Evolutionary conservation across 1,284 basidiomycete species (phyloP).

Genomic region (Heterobasidion annosum): DNA sequence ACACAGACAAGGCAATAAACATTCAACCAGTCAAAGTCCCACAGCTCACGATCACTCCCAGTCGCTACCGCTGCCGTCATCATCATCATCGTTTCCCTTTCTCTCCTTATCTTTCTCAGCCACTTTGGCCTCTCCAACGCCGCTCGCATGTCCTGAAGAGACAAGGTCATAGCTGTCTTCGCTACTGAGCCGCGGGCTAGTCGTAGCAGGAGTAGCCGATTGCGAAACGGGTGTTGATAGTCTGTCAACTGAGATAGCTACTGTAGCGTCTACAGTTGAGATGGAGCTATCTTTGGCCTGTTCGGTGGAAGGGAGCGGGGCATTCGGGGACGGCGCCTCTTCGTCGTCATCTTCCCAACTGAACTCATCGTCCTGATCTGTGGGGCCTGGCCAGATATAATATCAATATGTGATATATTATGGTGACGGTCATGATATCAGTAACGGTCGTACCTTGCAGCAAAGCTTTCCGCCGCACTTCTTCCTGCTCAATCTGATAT

Average conservation of each 20-base stretch:
- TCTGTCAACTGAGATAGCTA: constrained; percentile 10
- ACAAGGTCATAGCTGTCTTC: constrained; percentile 72
- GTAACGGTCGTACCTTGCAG: constrained; percentile 51
- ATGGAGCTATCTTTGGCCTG: neutral
- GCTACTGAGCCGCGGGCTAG: constrained; percentile 52
- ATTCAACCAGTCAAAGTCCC: too few relatives aligned
- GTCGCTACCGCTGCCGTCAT: constrained; percentile 41
- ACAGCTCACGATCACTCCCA: constrained; percentile 41
- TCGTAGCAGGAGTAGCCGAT: constrained; percentile 25
- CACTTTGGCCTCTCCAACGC: neutral
- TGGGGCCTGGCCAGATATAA: constrained; percentile 28
- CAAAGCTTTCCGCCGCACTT: constrained; percentile 73
- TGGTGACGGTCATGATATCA: neutral
- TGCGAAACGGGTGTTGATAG: constrained; percentile 19
- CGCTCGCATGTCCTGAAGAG: constrained; percentile 32
- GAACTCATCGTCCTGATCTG: constrained; percentile 66
- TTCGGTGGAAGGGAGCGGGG: constrained; percentile 8
- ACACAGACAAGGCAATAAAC: too few relatives aligned
- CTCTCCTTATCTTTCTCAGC: constrained; percentile 3
- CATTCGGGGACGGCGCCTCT: constrained; percentile 30
- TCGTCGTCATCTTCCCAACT: constrained; percentile 77
- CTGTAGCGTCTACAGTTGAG: neutral
- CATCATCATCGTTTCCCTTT: constrained; percentile 23
- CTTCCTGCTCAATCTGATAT: constrained; percentile 78
- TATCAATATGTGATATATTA: neutral